phyloP scores from a whole-genome alignment of 495 filamentous ascomycete species.

The Trypethelium eluteriae region DNA sequence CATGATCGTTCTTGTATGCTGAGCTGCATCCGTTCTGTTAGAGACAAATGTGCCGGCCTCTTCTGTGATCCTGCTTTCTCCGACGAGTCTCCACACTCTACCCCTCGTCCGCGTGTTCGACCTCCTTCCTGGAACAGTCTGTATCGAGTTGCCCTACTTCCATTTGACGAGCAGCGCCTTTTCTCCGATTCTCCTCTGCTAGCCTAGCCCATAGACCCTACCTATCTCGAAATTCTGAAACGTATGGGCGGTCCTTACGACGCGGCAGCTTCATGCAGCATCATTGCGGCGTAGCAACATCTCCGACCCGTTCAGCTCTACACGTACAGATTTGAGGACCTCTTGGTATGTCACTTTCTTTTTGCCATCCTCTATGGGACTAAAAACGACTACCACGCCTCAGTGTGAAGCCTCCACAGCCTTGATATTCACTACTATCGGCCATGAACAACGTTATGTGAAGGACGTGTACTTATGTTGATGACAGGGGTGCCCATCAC shows the following conservation, averaged over 20 bases:
- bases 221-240: not conserved
- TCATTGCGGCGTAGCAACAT: constrained; percentile 1
- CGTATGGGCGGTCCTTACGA: not conserved
- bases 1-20: not conserved
- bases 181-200: not conserved
- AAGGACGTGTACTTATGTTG: not conserved
- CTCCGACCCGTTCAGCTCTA: not conserved
- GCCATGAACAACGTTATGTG: no score
- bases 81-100: not conserved
- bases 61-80: not conserved
- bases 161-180: not conserved
- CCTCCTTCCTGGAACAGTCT: constrained; percentile 12
- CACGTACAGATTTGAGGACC: not conserved
- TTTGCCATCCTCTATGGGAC: no score
- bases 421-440: no score
- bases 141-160: not conserved
- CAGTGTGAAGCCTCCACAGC: not conserved
- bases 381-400: not conserved
- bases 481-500: not conserved
- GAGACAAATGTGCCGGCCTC: not conserved
- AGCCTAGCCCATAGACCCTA: no score
- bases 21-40: not conserved
- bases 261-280: constrained; percentile 5
- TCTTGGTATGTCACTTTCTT: constrained; percentile 3
- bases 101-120: constrained; percentile 6